Evolutionary conservation across 768 basidiomycete genomes (phyloP), one percentile per base, ranked within the genome.

Genomic region (Rhizopogon vesiculosus): DNA sequence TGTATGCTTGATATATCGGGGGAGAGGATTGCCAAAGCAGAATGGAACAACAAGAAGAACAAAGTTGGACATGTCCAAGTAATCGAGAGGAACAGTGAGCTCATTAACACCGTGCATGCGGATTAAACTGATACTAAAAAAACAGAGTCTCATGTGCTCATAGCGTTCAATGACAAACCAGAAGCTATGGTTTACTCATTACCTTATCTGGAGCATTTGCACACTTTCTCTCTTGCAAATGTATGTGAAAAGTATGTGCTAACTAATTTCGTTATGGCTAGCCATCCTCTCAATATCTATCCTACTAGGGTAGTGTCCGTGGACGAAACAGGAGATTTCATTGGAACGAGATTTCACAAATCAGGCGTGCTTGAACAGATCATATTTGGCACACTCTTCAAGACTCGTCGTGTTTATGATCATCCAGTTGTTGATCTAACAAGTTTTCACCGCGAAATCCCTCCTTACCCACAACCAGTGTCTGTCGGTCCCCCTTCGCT

Each of bases 381-480:
- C 7, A 71, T 68, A 15, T 82, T 85, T 60, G 81, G 80, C 40
- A 84, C 85, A 8, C 69, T 89, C 51, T 86, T 87, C 66, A 73
- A 80, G 62, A 72, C 79, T 42, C 76, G 82, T 6, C 76, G 85
- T 35, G 70, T 73, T 22, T 80, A 82, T 58, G 69, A 73, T 8
- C 59, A 68, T 1, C 81, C 84, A n/a, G 70, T 79, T 55, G 74
- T 85, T 54, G 79, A 85, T 55, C 72, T 87, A 45, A 63, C 71
- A 2, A 64, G 64, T 44, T 74, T 76, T 5, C 73, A 72, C 51
- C 72, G 73, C 5, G 58, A 62, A 1, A 65, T 83, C 0, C 82
- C 85, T n/a, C 56, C 79, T 29, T 80, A 83, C 58, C 87, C 86
- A 2, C 79, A 82, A 55, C 86, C 84, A 10, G 77, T 86, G 3